Evolutionary conservation across 2,329 filamentous ascomycete species (phyloP).

Genomic region (Aspergillus brunneoviolaceus): DNA sequence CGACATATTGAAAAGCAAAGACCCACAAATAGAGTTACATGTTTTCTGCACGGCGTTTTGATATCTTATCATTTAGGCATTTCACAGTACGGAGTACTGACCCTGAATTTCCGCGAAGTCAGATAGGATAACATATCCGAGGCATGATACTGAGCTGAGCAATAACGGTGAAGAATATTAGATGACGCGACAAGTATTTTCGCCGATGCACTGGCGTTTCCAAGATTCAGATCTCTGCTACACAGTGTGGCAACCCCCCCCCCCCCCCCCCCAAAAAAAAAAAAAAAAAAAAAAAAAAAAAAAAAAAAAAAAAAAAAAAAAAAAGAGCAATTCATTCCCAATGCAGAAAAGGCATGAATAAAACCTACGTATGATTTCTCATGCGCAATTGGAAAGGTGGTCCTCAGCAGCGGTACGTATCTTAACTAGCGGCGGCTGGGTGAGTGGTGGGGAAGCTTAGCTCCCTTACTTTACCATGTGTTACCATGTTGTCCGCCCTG

Average conservation of each 20-base stretch:
- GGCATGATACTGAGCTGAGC: not conserved
- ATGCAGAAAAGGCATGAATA: no score
- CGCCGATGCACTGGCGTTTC: not conserved
- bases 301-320: no score
- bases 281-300: no score
- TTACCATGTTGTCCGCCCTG: not conserved
- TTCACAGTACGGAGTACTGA: no score
- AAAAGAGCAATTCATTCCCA: no score
- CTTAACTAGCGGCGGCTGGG: not conserved
- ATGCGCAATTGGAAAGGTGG: not conserved
- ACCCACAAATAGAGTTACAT: not conserved
- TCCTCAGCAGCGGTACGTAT: not conserved
- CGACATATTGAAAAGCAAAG: not conserved
- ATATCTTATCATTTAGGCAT: no score
- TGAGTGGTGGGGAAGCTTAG: not conserved
- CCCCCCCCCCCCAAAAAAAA: no score
- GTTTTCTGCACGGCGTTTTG: no score
- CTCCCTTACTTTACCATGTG: not conserved
- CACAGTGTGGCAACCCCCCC: conserved; percentile 9
- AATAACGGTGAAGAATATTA: not conserved
- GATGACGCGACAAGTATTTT: not conserved
- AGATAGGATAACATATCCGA: not conserved
- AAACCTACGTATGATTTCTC: no score
- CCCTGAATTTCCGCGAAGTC: not conserved
- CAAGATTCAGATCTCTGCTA: conserved; percentile 13